Percentiles rank a stretch among this genome's conserved stretches.
Evolutionary conservation across 2,329 filamentous ascomycete genomes (phyloP).

Genomic region (Didymella pinodella): DNA sequence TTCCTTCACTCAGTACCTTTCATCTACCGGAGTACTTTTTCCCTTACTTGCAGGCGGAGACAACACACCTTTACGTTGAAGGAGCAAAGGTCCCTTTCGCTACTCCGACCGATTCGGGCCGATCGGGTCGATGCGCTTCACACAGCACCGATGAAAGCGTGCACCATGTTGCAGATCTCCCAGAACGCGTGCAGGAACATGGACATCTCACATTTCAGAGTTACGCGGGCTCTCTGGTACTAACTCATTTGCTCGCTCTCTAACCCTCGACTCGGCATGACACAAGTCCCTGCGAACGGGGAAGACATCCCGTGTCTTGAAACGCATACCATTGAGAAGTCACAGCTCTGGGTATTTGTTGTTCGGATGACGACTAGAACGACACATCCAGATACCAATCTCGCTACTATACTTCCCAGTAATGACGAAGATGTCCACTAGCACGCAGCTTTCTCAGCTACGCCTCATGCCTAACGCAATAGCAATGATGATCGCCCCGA

Average conservation of each 20-base stretch:
- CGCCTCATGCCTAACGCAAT: background rate
- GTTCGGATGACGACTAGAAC: background rate
- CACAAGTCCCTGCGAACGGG: constrained; percentile 9
- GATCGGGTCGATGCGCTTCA: constrained; percentile 51
- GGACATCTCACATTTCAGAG: constrained; percentile 1
- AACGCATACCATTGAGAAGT: background rate
- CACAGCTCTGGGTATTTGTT: background rate
- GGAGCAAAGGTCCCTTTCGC: background rate
- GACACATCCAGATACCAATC: background rate
- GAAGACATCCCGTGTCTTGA: background rate
- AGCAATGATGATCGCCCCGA: background rate
- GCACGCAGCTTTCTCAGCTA: background rate
- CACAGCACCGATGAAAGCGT: constrained; percentile 8
- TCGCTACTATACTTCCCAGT: too few species aligned
- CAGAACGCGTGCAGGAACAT: background rate
- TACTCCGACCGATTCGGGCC: constrained; percentile 41
- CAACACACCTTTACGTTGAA: too few species aligned
- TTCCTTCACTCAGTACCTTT: too few species aligned
- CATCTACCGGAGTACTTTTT: too few species aligned
- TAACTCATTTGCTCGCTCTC: background rate
- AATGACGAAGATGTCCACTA: background rate
- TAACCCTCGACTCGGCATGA: background rate
- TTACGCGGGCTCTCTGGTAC: background rate
- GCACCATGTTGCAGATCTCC: constrained; percentile 1
- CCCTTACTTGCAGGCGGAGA: too few species aligned